A percentile compares a stretch with the other conserved stretches of the same genome.
Conservation (phyloP, 2,329 filamentous ascomycete species). For the Zasmidium cellare region DNA sequence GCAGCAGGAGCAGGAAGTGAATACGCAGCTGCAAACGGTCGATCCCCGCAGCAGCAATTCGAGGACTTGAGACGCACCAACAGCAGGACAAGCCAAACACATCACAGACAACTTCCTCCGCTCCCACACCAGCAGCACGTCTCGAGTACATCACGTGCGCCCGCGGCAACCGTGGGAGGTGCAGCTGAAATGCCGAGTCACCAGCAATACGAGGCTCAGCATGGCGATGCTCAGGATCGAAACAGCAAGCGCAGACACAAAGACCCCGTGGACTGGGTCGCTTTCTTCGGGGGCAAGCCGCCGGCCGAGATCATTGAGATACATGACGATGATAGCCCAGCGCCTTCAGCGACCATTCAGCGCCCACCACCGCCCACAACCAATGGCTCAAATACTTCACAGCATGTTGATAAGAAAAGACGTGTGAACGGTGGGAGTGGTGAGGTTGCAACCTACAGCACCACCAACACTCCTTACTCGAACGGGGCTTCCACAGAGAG, state of each 20-base stretch:
- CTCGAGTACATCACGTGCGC: constrained; percentile 26
- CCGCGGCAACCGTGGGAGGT: constrained; percentile 11
- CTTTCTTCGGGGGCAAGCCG: constrained; percentile 38
- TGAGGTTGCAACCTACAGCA: constrained; percentile 32
- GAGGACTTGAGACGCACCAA: constrained; percentile 31
- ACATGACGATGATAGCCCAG: constrained; percentile 46
- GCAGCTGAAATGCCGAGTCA: constrained; percentile 6
- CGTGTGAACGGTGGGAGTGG: constrained; percentile 54
- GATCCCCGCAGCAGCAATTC: constrained; percentile 16
- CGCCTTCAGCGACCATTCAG: constrained; percentile 24
- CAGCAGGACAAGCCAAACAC: constrained; percentile 25
- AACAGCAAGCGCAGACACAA: constrained; percentile 22
- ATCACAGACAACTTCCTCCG: constrained; percentile 22
- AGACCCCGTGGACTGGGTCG: constrained; percentile 37
- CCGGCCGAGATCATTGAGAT: constrained; percentile 55
- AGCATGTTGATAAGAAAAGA: constrained; percentile 71
- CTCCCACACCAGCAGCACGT: constrained; percentile 21
- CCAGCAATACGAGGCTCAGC: constrained; percentile 11
- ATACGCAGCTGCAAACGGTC: constrained; percentile 24
- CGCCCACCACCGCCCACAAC: constrained; percentile 20
- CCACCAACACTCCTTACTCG: constrained; percentile 65
- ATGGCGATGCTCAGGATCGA: constrained; percentile 19
- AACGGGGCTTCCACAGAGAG: constrained; percentile 57
- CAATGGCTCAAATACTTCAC: constrained; percentile 35
- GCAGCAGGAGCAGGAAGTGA: constrained; percentile 28